These are phyloP conservation scores for Croton laevigatus DNA, from an alignment of 441 rosid species.

Conservation along the genomic window DNA sequence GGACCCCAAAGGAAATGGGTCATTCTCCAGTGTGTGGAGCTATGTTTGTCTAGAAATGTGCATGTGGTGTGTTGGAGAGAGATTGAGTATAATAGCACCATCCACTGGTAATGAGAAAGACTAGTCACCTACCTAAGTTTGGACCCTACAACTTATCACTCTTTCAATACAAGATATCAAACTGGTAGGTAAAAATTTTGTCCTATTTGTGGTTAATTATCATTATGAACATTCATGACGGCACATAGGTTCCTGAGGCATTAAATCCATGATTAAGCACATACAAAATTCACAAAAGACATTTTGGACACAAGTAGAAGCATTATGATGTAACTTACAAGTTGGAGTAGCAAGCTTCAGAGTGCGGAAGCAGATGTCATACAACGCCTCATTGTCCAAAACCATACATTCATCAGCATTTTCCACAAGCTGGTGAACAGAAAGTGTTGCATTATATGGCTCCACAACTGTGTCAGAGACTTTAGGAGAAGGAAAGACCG, in stretches of 20 bases:
- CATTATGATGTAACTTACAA: constrained; percentile 30
- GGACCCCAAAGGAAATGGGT: constrained; percentile 8
- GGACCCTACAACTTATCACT: constrained; percentile 1
- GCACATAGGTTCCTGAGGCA: background rate
- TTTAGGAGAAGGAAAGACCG: constrained; percentile 59
- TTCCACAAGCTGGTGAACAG: constrained; percentile 65
- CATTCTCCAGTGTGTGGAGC: background rate
- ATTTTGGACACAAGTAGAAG: background rate
- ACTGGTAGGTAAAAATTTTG: constrained; percentile 3
- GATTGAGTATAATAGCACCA: constrained; percentile 3
- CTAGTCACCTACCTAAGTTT: constrained; percentile 9
- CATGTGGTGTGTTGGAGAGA: background rate
- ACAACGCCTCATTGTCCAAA: constrained; percentile 49
- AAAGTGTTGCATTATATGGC: constrained; percentile 62
- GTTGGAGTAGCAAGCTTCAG: constrained; percentile 55
- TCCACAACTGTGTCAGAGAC: constrained; percentile 62
- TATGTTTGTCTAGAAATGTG: background rate
- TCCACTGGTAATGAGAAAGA: constrained; percentile 15
- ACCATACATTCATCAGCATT: constrained; percentile 65
- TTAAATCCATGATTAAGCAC: background rate
- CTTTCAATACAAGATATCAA: background rate
- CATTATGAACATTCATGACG: background rate
- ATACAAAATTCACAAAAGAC: background rate
- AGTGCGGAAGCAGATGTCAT: constrained; percentile 53
- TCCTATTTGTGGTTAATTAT: background rate